phyloP scores from a whole-genome alignment of 257 asterid species.

The Eustoma russellianum region DNA sequence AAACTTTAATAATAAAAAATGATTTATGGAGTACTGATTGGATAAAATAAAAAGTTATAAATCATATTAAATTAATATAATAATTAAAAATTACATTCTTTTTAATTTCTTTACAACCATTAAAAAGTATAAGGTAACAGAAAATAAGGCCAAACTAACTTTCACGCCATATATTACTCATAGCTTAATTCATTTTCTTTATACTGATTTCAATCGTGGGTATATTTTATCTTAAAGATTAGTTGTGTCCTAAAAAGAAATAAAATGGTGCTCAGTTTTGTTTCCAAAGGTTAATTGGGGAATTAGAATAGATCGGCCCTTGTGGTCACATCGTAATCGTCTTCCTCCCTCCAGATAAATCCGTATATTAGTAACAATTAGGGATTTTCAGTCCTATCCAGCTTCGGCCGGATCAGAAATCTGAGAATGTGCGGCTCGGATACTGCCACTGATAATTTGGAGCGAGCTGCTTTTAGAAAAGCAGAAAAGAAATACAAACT shows the following conservation, averaged over 20 bases:
- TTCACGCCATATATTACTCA: too few relatives aligned
- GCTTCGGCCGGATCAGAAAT: neutral
- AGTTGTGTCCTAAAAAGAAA: neutral
- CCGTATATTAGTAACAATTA: neutral
- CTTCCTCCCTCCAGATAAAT: neutral
- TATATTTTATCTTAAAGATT: too few relatives aligned
- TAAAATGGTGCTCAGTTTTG: neutral
- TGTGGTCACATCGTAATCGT: neutral
- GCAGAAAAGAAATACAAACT: slow-evolving; percentile 91
- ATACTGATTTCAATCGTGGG: too few relatives aligned
- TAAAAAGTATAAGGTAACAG: too few relatives aligned
- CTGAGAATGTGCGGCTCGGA: slow-evolving; percentile 56
- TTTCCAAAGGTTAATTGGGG: slow-evolving; percentile 1
- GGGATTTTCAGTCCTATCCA: neutral
- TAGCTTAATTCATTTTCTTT: too few relatives aligned
- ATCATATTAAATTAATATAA: too few relatives aligned
- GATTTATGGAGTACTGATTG: too few relatives aligned
- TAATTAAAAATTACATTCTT: too few relatives aligned
- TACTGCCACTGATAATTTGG: slow-evolving; percentile 39
- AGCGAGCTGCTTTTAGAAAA: slow-evolving; percentile 79
- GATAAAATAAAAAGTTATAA: too few relatives aligned
- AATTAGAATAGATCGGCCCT: neutral
- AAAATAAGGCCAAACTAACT: too few relatives aligned
- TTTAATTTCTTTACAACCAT: too few relatives aligned
- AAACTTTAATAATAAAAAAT: too few relatives aligned